Evolutionary conservation across 1,284 basidiomycete genomes (phyloP).

Genomic region (Apiotrichum brassicae): DNA sequence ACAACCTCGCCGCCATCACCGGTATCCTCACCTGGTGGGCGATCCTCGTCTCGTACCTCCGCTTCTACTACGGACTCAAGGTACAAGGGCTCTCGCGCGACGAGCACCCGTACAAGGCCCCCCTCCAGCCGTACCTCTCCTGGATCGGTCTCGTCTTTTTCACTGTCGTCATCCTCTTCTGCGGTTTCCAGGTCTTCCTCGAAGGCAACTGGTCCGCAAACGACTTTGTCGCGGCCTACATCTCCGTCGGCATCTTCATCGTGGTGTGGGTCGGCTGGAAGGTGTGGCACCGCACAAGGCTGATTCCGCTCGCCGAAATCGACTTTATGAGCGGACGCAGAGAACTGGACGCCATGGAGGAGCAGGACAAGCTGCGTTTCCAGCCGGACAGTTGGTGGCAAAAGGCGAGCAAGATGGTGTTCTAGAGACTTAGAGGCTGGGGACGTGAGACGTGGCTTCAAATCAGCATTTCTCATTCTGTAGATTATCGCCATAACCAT

Average conservation of each 20-base stretch:
- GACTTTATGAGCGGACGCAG: conserved; percentile 60
- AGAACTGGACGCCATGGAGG: conserved; percentile 57
- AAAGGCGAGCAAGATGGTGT: conserved; percentile 25
- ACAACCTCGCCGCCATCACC: conserved; percentile 63
- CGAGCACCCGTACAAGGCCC: conserved; percentile 52
- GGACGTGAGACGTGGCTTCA: too few relatives aligned
- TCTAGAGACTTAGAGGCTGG: conserved; percentile 25
- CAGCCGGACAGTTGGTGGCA: conserved; percentile 21
- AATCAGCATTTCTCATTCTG: too few relatives aligned
- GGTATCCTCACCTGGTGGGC: conserved; percentile 62
- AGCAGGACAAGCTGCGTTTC: conserved; percentile 28
- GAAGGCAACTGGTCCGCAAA: conserved; percentile 52
- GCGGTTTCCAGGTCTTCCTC: conserved; percentile 54
- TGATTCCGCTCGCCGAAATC: conserved; percentile 55
- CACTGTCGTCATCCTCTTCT: conserved; percentile 33
- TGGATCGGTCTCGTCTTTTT: conserved; percentile 28
- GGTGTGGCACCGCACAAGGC: conserved; percentile 53
- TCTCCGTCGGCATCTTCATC: conserved; percentile 42
- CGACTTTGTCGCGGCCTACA: conserved; percentile 46
- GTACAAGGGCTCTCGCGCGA: conserved; percentile 56
- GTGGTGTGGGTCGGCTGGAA: conserved; percentile 57
- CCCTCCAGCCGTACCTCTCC: conserved; percentile 22
- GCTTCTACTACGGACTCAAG: conserved; percentile 62
- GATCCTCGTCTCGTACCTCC: conserved; percentile 66
- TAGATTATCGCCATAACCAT: too few relatives aligned